Base-by-base conservation (phyloP, 1,284 basidiomycete genomes). In the Pulchroboletus neoregius region DNA sequence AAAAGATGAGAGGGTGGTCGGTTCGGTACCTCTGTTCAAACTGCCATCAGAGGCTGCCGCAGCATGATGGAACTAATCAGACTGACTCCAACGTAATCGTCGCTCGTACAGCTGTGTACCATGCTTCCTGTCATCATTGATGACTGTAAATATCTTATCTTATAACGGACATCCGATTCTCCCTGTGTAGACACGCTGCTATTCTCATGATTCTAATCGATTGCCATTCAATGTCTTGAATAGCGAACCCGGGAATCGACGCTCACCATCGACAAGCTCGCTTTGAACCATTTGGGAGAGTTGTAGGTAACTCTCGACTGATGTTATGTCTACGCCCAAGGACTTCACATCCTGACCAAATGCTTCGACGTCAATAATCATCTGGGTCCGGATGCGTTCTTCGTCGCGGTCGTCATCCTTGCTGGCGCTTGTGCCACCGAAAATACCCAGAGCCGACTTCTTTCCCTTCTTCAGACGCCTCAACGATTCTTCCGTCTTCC, bases 401-500 rank as follows among this genome's bases (percentile, higher is more conserved):
- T 91, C 87, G 51, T 91, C 91, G 32, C 75, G 75, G 2, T 75
- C 78, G 45, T 89, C 87, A 15, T 85, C 82, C 40, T 74, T 73
- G 28, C 67, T 66, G 10, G 68, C 43, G 43, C 60, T 63, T 2
- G 70, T 58, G 39, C 70, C 73, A 30, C 82, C 74, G 59, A 95
- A 94, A 22, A 93, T 70, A 2, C 88, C 87, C 63, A 92, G 89
- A 0, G 84, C 75, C 0, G 80, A 71, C 56, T 87, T 90, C 59
- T 90, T 89, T 32, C 86, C 86, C 65, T 90, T 94, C 60, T 92
- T 91, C 55, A 94, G 75, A 35, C 88, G 79, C 18, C 85, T 74
- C 26, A 96, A 71, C 6, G 91, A 86, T 58, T 94, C 91, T 58
- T 96, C 91, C 2, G 89, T 90, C 71, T 94, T 94, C 65, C 84